Base-by-base conservation (phyloP, 129 eudicot genomes). In the Escallonia herrerae region DNA sequence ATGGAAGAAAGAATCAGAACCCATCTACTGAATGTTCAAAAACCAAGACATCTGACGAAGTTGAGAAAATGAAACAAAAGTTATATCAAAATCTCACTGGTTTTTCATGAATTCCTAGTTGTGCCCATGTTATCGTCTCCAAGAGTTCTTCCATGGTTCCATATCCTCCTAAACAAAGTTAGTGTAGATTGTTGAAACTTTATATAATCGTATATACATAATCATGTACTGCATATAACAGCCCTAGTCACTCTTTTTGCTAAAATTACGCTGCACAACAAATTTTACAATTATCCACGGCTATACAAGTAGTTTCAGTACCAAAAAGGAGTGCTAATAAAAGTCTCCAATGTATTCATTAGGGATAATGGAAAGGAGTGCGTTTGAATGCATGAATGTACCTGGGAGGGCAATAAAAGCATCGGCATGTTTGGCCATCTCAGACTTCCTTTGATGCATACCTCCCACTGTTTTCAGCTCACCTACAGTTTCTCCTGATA, bases 331-430 rank as follows among this genome's bases (percentile, higher is more conserved):
- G 33, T 22, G 33, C 1, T 22, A 22, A 22, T 22, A 22, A 22
- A 22, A 22, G 33, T 22, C 33, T 22, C 33, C 33, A 22, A 22
- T 22, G 33, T 22, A 22, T 22, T 22, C 33, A 22, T 22, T 22
- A 22, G 1, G 33, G 33, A 22, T 22, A 22, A 22, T 1, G 1
- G 33, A 22, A 22, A 22, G 33, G 33, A 22, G 33, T 22, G 33
- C 33, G 33, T 22, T 22, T 22, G 33, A 15, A 58, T 61, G 37
- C 48, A 61, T 61, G 15, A 11, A 65, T 33, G 15, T 71, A 87
- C 95, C 95, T 53, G 95, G 90, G 70, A 87, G 90, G 5, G 95
- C 95, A 56, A 87, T 83, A 60, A 87, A 87, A 45, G 90, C 95
- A 68, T 87, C 95, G 7, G 95, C 84, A 74, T 78, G 66, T 56